Evolutionary conservation across 2,329 filamentous ascomycete genomes (phyloP).

Genomic region (Cladosporium phlei): DNA sequence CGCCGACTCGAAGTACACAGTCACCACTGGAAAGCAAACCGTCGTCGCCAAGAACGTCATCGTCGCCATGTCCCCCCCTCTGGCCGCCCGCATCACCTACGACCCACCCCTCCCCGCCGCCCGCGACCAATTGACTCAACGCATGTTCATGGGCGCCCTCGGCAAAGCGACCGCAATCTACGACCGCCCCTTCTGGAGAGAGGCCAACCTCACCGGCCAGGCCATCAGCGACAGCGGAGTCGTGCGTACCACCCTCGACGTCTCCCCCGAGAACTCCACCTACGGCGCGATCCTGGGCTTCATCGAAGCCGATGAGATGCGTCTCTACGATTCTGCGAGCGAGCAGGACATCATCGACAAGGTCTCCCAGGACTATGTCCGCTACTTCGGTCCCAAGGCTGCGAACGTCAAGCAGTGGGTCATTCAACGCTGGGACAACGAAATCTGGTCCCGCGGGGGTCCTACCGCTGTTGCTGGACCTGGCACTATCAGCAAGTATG

Average conservation of each 20-base stretch:
- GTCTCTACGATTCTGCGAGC: conserved; percentile 18
- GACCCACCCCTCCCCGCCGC: conserved; percentile 12
- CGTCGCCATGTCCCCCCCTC: conserved; percentile 17
- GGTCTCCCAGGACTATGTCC: conserved; percentile 19
- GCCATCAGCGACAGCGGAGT: conserved; percentile 18
- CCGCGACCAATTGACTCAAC: conserved; percentile 15
- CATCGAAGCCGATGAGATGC: conserved; percentile 25
- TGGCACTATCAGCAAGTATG: conserved; percentile 22
- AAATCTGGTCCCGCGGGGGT: conserved; percentile 24
- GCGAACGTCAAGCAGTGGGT: conserved; percentile 18
- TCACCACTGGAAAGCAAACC: background rate
- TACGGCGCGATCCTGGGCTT: conserved; percentile 28
- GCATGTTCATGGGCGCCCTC: conserved; percentile 15
- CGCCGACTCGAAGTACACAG: background rate
- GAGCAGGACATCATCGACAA: conserved; percentile 19
- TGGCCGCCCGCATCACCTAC: conserved; percentile 13
- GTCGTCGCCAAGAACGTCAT: conserved; percentile 16
- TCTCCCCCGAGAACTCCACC: conserved; percentile 18
- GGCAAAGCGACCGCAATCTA: conserved; percentile 18
- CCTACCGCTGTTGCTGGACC: conserved; percentile 23
- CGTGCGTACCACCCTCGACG: conserved; percentile 23
- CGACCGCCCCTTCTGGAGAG: conserved; percentile 22
- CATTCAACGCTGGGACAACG: conserved; percentile 25
- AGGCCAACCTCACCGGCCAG: conserved; percentile 21
- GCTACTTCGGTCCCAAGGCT: conserved; percentile 18